phyloP scores from a whole-genome alignment of 208 protist genomes.

The Crithidia sp. region DNA sequence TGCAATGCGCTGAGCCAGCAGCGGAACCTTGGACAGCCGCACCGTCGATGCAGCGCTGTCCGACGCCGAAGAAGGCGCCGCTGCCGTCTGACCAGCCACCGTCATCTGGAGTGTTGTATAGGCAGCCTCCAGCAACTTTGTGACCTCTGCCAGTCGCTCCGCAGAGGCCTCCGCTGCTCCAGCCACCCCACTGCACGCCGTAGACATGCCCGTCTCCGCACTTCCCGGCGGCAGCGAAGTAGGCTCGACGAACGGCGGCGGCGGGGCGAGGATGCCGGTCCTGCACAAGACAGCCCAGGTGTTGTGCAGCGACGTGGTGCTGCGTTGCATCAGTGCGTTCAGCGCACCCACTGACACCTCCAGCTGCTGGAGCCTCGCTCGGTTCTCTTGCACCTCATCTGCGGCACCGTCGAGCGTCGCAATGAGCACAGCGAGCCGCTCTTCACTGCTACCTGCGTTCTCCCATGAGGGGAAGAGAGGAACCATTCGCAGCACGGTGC shows the following conservation, averaged over 20 bases:
- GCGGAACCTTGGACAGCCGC: background rate
- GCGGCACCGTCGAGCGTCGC: background rate
- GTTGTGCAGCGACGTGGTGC: background rate
- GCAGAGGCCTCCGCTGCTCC: background rate
- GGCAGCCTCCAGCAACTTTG: background rate
- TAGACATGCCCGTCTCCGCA: background rate
- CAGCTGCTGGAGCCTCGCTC: background rate
- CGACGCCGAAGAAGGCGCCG: no score
- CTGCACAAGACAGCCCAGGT: background rate
- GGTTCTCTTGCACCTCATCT: background rate
- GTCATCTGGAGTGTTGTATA: background rate
- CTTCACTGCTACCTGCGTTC: background rate
- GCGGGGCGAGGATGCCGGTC: background rate
- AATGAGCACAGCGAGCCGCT: background rate
- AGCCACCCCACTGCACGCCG: background rate
- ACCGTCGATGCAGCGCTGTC: no score
- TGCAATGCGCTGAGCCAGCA: constrained; percentile 1
- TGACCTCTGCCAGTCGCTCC: background rate
- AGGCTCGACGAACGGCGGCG: background rate
- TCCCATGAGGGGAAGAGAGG: background rate
- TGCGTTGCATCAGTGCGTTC: background rate
- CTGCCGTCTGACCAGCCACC: no score
- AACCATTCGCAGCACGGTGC: no score
- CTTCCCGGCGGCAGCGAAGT: background rate
- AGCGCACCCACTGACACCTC: background rate